Evolutionary conservation across 2,329 filamentous ascomycete species (phyloP).

Genomic region (Corniculantispora saksenae): DNA sequence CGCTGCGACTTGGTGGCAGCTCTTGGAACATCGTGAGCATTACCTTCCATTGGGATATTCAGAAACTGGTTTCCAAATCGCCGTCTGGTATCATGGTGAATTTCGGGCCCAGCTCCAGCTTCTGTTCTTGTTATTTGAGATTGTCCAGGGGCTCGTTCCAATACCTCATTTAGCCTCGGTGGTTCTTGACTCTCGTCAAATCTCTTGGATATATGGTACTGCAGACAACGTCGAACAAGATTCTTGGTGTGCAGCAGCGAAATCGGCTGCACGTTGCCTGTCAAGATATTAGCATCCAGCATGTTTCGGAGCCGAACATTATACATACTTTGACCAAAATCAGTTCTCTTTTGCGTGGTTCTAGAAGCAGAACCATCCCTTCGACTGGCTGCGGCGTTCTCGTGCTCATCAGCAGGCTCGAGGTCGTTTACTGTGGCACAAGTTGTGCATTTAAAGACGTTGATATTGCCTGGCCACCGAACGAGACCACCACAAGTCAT

Average conservation of each 20-base stretch:
- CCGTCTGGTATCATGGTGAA: neutral
- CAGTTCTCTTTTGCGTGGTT: neutral
- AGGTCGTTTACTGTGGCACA: slow-evolving; percentile 86
- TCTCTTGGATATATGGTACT: slow-evolving; percentile 32
- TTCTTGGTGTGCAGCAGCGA: slow-evolving; percentile 37
- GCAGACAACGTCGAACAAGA: slow-evolving; percentile 36
- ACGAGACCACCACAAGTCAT: slow-evolving; percentile 84
- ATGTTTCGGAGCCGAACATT: neutral
- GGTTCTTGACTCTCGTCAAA: neutral
- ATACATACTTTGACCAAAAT: slow-evolving; percentile 17
- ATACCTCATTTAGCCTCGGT: neutral
- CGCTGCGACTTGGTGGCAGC: slow-evolving; percentile 23
- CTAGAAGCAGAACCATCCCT: slow-evolving; percentile 25
- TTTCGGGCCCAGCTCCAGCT: neutral
- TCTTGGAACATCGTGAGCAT: neutral
- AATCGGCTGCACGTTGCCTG: slow-evolving; percentile 29
- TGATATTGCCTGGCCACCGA: slow-evolving; percentile 73
- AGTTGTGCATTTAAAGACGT: slow-evolving; percentile 78
- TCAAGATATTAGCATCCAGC: neutral
- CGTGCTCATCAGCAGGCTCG: slow-evolving; percentile 29
- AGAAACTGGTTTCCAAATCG: slow-evolving; percentile 14
- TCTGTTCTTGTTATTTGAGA: neutral
- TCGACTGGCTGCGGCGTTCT: slow-evolving; percentile 23
- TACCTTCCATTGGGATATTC: neutral
- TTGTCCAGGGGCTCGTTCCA: neutral